Conservation (phyloP, 1,139 yeast species). For the Blastobotrys niveus region DNA sequence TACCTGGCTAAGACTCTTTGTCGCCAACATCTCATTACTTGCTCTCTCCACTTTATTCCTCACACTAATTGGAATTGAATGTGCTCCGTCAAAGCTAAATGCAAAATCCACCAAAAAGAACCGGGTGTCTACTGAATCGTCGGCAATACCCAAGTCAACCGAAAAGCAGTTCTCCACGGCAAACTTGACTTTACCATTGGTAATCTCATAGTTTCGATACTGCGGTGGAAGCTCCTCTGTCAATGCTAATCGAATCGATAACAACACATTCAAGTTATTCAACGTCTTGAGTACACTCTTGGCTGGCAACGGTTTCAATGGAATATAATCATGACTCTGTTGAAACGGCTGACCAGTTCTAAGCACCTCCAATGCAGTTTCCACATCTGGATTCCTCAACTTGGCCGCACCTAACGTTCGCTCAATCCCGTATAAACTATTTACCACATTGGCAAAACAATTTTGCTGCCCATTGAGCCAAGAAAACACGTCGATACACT, state of each 20-base stretch:
- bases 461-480: conserved; percentile 82
- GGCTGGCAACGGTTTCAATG: conserved; percentile 48
- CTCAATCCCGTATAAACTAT: conserved; percentile 55
- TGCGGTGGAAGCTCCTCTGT: conserved; percentile 54
- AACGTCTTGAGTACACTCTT: conserved; percentile 57
- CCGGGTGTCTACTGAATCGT: conserved; percentile 55
- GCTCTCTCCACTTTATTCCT: conserved; percentile 48
- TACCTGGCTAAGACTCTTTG: conserved; percentile 51
- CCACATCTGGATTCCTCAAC: conserved; percentile 80
- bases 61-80: conserved; percentile 33
- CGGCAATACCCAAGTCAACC: conserved; percentile 64
- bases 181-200: conserved; percentile 73
- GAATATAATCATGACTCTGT: conserved; percentile 57
- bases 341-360: conserved; percentile 72
- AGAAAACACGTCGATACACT: conserved; percentile 74
- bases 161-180: conserved; percentile 60
- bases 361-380: conserved; percentile 81
- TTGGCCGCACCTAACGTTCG: conserved; percentile 75
- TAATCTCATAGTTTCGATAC: conserved; percentile 57
- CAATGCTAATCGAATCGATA: conserved; percentile 71
- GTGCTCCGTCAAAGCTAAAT: conserved; percentile 40
- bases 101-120: conserved; percentile 68
- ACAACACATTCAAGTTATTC: conserved; percentile 61
- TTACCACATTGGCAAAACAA: conserved; percentile 56
- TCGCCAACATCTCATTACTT: conserved; percentile 53